These are phyloP conservation scores for Cryptosporidium ryanae DNA, from an alignment of 169 alveolate genomes.

Conservation along the genomic window DNA sequence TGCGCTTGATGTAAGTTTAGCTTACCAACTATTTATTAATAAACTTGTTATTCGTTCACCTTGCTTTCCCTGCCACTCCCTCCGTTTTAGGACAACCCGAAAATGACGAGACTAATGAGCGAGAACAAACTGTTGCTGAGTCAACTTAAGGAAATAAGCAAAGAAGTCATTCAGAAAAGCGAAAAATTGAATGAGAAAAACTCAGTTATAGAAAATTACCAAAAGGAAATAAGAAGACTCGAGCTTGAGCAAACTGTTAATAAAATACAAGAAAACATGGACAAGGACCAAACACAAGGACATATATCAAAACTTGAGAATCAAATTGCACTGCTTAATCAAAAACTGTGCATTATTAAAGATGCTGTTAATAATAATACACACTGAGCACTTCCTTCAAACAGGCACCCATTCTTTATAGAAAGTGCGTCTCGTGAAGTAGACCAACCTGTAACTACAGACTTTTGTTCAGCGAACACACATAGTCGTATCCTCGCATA, in stretches of 20 bases:
- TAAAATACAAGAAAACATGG: slow-evolving; percentile 65
- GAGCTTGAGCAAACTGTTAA: slow-evolving; percentile 63
- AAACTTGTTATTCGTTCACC: neutral
- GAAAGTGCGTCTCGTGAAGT: too few relatives aligned
- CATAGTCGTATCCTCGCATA: too few relatives aligned
- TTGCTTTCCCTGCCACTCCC: neutral
- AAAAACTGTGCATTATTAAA: slow-evolving; percentile 13
- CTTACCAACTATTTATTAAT: neutral
- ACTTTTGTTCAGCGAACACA: neutral
- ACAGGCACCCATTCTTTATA: too few relatives aligned
- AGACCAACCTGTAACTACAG: neutral
- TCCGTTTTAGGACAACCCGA: slow-evolving; percentile 43
- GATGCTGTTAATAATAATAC: slow-evolving; percentile 19
- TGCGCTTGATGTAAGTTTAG: slow-evolving; percentile 1
- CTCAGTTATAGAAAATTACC: slow-evolving; percentile 32
- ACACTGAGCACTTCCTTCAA: neutral
- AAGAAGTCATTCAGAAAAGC: slow-evolving; percentile 36
- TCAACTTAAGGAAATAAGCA: slow-evolving; percentile 46
- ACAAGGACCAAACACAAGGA: slow-evolving; percentile 45
- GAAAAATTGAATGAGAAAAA: slow-evolving; percentile 42
- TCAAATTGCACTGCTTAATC: slow-evolving; percentile 18
- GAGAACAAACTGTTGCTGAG: slow-evolving; percentile 34
- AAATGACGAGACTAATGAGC: slow-evolving; percentile 28
- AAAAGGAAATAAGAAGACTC: slow-evolving; percentile 48
- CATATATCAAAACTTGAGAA: slow-evolving; percentile 36